Base-by-base conservation (phyloP, 345 rosid genomes). In the Eutrema heterophyllum region DNA sequence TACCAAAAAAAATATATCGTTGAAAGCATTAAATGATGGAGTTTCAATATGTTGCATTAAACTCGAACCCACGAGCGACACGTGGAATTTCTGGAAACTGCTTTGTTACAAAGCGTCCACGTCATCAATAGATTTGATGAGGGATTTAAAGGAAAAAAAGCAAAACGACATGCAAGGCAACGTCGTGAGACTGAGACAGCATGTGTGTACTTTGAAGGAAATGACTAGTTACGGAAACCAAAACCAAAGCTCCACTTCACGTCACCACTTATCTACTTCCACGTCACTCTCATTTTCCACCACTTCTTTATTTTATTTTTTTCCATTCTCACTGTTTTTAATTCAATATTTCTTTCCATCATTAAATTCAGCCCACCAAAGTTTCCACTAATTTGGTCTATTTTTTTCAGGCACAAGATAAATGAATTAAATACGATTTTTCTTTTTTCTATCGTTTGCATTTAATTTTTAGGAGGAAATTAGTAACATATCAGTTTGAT, bases 131-230 rank as follows among this genome's bases (percentile, higher is more conserved):
- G 14, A 16, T 56, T 21, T 66, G 64, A 54, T 33, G 0, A 72
- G 10, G 30, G 33, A 61, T 41, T 32, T 50, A 30, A 52, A 71
- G 33, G 46, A 14, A 9, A 18, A 57, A 6, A 68, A 21, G 55
- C 62, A 75, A 75, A 60, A 75, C 74, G 64, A 75, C 79, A 75
- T 67, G 73, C 73, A 75, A 60, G 69, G 73, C 48, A 67, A 59
- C 68, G 54, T 68, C 62, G 39, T 60, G 56, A 68, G 79, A 68
- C 56, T 50, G 69, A 75, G 79, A 68, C 74, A 60, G 49, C 64
- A 68, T 35, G 62, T 18, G 35, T 74, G 79, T 68, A 75, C 79
- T 75, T 68, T 60, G 49, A 68, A 52, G 40, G 68, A 67, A 67
- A 59, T 5, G 62, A 32, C 7, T 30, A 6, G 33, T 45, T 68